Conservation (phyloP, 768 basidiomycete species). For the Lactarius sanguifluus region DNA sequence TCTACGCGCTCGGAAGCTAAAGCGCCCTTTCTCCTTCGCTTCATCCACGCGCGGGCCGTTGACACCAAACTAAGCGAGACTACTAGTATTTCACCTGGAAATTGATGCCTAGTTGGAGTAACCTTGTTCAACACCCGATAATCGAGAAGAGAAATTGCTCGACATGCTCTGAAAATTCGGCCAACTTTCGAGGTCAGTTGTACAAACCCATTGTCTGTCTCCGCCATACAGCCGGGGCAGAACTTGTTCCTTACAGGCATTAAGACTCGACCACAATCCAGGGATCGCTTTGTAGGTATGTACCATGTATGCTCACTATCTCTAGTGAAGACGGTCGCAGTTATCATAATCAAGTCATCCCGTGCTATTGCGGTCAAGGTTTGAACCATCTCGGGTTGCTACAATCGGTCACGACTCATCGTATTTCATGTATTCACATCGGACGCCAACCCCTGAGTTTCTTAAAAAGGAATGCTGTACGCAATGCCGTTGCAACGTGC, state of each 20-base stretch:
- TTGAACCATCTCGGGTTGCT: neutral
- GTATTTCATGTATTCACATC: neutral
- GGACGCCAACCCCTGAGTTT: neutral
- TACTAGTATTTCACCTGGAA: too few relatives aligned
- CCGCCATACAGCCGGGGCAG: too few relatives aligned
- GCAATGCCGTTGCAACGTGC: neutral
- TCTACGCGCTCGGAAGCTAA: neutral
- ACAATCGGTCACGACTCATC: neutral
- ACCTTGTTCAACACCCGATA: neutral
- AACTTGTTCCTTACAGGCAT: too few relatives aligned
- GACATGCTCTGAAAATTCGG: neutral
- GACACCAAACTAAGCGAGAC: too few relatives aligned
- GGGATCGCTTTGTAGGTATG: neutral
- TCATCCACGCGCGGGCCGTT: too few relatives aligned
- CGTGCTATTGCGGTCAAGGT: neutral
- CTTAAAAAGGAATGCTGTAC: neutral
- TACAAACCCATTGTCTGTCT: too few relatives aligned
- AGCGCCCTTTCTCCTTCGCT: too few relatives aligned
- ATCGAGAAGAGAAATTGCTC: neutral
- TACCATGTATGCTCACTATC: neutral
- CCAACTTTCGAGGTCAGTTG: neutral
- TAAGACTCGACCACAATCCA: too few relatives aligned
- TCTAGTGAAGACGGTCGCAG: neutral
- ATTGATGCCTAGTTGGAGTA: neutral
- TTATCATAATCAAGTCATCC: neutral